Evolutionary conservation across 2,329 filamentous ascomycete genomes (phyloP).

Genomic region (Epichloe hybrida): DNA sequence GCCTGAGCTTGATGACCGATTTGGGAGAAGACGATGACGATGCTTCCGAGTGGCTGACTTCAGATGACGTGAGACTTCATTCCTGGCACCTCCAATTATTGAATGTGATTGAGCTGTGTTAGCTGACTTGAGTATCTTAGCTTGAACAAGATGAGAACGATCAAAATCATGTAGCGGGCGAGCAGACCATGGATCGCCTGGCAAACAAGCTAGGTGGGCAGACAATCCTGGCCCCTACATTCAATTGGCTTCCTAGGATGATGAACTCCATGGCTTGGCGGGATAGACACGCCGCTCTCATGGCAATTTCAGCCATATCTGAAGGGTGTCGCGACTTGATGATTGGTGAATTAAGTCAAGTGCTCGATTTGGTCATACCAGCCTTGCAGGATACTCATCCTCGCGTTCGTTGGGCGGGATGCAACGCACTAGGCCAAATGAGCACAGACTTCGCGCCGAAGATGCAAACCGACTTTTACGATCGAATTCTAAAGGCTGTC

Average conservation of each 20-base stretch:
- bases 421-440: constrained; percentile 98
- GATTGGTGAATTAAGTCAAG: constrained; percentile 86
- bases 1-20: constrained; percentile 94
- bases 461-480: constrained; percentile 94
- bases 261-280: constrained; percentile 91
- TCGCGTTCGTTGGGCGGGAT: constrained; percentile 91
- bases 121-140: constrained; percentile 28
- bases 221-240: constrained; percentile 83
- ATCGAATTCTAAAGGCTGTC: constrained; percentile 74
- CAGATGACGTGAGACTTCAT: constrained; percentile 61
- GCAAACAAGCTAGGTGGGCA: constrained; percentile 95
- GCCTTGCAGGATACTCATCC: constrained; percentile 82
- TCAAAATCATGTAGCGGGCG: constrained; percentile 90
- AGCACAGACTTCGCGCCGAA: constrained; percentile 96
- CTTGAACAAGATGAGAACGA: constrained; percentile 94
- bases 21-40: constrained; percentile 90
- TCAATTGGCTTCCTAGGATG: constrained; percentile 95
- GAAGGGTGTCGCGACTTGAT: constrained; percentile 94
- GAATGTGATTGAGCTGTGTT: not conserved
- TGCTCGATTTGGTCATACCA: constrained; percentile 87
- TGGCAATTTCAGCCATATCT: constrained; percentile 97
- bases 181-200: constrained; percentile 95
- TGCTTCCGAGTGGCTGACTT: constrained; percentile 81
- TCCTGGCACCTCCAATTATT: not conserved
- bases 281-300: constrained; percentile 88